A percentile compares a stretch with the other conserved stretches of the same genome.
phyloP scores from a whole-genome alignment of 139 green algal genomes.

The Auxenochlorella pyrenoidosa region DNA sequence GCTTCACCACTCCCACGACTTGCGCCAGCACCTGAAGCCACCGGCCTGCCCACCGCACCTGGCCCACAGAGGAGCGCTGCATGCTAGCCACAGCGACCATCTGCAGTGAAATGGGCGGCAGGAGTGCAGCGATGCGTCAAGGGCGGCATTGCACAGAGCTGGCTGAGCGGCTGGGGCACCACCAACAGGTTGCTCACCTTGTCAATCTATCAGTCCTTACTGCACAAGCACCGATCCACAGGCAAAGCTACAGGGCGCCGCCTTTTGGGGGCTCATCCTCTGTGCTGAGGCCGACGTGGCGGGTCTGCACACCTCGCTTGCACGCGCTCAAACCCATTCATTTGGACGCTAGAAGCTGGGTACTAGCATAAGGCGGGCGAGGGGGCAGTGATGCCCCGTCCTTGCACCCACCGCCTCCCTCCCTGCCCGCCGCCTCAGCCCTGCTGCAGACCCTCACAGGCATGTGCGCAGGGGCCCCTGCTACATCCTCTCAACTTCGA shows the following conservation, averaged over 20 bases:
- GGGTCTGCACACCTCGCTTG: not conserved
- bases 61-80: constrained; percentile 9
- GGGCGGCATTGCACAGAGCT: not conserved
- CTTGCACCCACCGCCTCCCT: too few relatives aligned
- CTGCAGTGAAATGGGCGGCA: not conserved
- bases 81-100: constrained; percentile 8
- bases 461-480: too few relatives aligned
- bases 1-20: not conserved
- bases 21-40: not conserved
- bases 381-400: too few relatives aligned
- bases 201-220: not conserved
- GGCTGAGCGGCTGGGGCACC: not conserved
- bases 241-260: not conserved
- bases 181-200: not conserved
- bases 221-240: not conserved
- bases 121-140: not conserved
- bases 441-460: too few relatives aligned
- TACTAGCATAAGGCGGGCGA: too few relatives aligned
- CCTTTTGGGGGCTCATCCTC: not conserved
- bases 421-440: too few relatives aligned
- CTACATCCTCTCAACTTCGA: too few relatives aligned
- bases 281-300: not conserved
- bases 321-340: not conserved
- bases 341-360: too few relatives aligned
- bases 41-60: constrained; percentile 3